Conservation (phyloP, 371 early-diverging fungal species). For the Smittium culicis region DNA sequence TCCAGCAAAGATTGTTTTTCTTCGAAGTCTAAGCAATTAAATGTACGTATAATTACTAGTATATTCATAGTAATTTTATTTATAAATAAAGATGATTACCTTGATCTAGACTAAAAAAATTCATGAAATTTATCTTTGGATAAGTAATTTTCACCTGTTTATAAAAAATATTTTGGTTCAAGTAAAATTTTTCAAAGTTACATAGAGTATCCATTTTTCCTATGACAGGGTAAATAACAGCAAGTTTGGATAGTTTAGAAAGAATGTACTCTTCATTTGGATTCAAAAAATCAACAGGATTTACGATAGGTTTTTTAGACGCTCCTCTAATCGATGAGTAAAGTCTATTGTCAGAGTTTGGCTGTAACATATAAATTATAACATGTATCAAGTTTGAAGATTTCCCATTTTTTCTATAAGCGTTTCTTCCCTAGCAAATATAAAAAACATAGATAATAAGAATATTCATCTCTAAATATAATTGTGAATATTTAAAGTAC, state of each 20-base stretch:
- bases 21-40: too few species aligned
- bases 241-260: not conserved
- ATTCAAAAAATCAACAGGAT: not conserved
- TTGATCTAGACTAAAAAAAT: not conserved
- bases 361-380: conserved; percentile 5
- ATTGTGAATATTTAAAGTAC: too few species aligned
- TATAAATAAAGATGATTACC: not conserved
- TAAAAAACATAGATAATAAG: not conserved
- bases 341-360: not conserved
- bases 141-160: not conserved
- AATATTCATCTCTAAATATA: too few species aligned
- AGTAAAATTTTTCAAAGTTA: not conserved
- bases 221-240: conserved; percentile 1
- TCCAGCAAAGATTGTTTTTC: too few species aligned
- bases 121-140: conserved; percentile 7
- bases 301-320: not conserved
- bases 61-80: too few species aligned
- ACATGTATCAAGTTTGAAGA: conserved; percentile 4
- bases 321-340: not conserved
- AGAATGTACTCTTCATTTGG: conserved; percentile 1
- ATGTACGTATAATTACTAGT: too few species aligned
- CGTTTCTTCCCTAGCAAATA: conserved; percentile 4
- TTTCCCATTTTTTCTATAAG: not conserved
- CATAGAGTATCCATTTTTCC: conserved; percentile 1
- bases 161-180: not conserved